Conservation (phyloP, 2,329 filamentous ascomycete genomes). For the Xylariomycetidae sp. region DNA sequence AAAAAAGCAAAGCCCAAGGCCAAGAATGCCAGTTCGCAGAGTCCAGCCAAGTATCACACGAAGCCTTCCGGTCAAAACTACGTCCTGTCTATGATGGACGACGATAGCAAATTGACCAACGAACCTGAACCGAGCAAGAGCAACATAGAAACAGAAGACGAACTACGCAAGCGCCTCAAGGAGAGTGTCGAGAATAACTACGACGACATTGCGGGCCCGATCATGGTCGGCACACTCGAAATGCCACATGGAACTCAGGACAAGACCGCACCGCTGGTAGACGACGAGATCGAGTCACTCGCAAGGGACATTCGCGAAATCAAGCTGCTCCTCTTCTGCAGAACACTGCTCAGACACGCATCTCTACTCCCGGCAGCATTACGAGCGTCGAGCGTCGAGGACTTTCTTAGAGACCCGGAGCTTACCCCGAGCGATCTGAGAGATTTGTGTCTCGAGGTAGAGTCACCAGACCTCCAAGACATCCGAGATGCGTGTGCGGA, state of each 20-base stretch:
- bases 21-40: no score
- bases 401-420: conserved; percentile 37
- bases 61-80: conserved; percentile 13
- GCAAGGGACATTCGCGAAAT: conserved; percentile 43
- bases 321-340: conserved; percentile 44
- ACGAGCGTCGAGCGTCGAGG: conserved; percentile 36
- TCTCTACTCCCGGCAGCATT: conserved; percentile 40
- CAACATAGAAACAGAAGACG: conserved; percentile 37
- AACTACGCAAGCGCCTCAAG: conserved; percentile 34
- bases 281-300: conserved; percentile 37
- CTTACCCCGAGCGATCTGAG: conserved; percentile 38
- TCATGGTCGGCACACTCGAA: conserved; percentile 28
- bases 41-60: no score
- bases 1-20: no score
- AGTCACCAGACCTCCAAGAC: conserved; percentile 42
- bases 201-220: conserved; percentile 25
- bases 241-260: conserved; percentile 22
- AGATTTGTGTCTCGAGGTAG: conserved; percentile 43
- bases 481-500: conserved; percentile 48
- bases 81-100: conserved; percentile 16
- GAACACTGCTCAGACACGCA: conserved; percentile 40
- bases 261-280: conserved; percentile 33
- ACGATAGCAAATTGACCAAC: conserved; percentile 4
- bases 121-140: conserved; percentile 28
- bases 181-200: conserved; percentile 33